Conservation (phyloP, 2,329 filamentous ascomycete species). For the Monilinia fructicola region DNA sequence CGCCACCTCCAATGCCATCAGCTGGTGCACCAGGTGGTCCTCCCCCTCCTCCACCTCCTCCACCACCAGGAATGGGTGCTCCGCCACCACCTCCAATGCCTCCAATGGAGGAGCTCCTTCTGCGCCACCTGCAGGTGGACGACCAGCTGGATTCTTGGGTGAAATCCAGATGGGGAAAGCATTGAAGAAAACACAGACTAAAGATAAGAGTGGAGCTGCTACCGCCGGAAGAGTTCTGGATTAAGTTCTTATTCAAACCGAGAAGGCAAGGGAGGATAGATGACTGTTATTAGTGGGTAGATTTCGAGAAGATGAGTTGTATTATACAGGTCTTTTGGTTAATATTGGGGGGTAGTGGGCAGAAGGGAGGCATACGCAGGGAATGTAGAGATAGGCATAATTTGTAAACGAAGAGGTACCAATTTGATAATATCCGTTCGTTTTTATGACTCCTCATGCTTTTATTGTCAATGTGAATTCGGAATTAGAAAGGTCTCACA, state of each 20-base stretch:
- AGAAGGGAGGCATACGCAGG: neutral
- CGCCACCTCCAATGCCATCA: slow-evolving; percentile 49
- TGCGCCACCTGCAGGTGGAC: slow-evolving; percentile 40
- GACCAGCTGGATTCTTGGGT: slow-evolving; percentile 66
- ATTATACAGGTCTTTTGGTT: slow-evolving; percentile 4
- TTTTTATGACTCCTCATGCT: neutral
- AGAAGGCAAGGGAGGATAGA: neutral
- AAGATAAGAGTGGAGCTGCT: slow-evolving; percentile 74
- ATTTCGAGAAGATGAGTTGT: slow-evolving; percentile 2
- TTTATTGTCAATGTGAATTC: neutral
- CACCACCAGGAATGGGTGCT: slow-evolving; percentile 37
- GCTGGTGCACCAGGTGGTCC: slow-evolving; percentile 45
- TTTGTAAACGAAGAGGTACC: slow-evolving; percentile 6
- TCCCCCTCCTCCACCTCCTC: slow-evolving; percentile 41
- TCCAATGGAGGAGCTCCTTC: slow-evolving; percentile 35
- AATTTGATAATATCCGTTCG: slow-evolving; percentile 15
- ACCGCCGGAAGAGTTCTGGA: slow-evolving; percentile 72
- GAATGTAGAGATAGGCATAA: slow-evolving; percentile 9
- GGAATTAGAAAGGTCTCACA: neutral
- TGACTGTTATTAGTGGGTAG: neutral
- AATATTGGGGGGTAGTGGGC: neutral
- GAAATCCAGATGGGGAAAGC: slow-evolving; percentile 79
- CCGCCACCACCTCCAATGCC: slow-evolving; percentile 46
- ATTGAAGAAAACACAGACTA: slow-evolving; percentile 85
- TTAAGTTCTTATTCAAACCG: slow-evolving; percentile 18